These are phyloP conservation scores for Penicillium longicatenatum DNA, from an alignment of 495 filamentous ascomycete species.

Conservation along the genomic window DNA sequence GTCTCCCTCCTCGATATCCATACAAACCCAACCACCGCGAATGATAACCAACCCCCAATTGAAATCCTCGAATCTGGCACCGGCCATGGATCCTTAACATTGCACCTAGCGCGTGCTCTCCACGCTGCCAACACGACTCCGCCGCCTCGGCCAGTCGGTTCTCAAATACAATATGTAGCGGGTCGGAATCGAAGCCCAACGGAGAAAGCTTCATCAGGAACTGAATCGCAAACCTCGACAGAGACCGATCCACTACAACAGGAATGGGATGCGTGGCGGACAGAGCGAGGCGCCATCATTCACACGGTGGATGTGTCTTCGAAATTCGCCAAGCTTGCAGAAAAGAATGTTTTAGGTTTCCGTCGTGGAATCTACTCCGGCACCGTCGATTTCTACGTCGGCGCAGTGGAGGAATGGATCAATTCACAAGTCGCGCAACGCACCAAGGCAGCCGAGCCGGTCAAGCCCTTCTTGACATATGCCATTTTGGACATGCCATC, in stretches of 20 bases:
- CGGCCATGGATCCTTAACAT: conserved; percentile 73
- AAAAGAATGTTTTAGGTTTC: conserved; percentile 62
- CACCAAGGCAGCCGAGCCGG: conserved; percentile 16
- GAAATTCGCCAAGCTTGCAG: conserved; percentile 60
- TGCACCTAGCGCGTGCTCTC: conserved; percentile 72
- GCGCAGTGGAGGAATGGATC: conserved; percentile 64
- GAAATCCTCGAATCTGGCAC: conserved; percentile 84
- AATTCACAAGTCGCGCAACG: conserved; percentile 45
- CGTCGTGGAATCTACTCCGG: conserved; percentile 66
- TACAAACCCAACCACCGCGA: conserved; percentile 41
- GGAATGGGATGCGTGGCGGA: conserved; percentile 48
- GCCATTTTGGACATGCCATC: conserved; percentile 72
- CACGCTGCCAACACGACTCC: conserved; percentile 66
- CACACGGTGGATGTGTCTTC: conserved; percentile 68
- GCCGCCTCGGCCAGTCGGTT: conserved; percentile 34
- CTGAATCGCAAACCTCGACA: not conserved
- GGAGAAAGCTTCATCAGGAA: conserved; percentile 19
- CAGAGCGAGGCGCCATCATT: conserved; percentile 62
- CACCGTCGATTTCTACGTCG: conserved; percentile 71
- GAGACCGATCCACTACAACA: conserved; percentile 20
- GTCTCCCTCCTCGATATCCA: conserved; percentile 75
- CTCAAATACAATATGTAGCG: conserved; percentile 41
- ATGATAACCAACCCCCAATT: conserved; percentile 33
- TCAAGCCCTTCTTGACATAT: conserved; percentile 63
- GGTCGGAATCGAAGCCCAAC: conserved; percentile 28